Conservation (phyloP, 148 eudicot species). For the Spergularia marina region DNA sequence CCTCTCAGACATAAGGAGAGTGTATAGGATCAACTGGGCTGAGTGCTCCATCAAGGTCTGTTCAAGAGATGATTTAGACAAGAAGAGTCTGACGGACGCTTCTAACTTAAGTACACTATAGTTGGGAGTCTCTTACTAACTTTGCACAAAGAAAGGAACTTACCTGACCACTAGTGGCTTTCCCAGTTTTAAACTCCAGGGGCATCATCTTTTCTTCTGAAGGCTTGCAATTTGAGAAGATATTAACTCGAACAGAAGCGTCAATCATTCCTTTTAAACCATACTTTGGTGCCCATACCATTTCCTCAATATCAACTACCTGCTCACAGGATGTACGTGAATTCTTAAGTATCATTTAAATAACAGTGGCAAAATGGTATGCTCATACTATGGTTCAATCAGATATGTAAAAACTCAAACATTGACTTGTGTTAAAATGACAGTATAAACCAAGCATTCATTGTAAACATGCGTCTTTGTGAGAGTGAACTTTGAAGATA, state of each 20-base stretch:
- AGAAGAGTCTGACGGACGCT: constrained; percentile 1
- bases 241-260: constrained; percentile 71
- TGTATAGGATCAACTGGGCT: constrained; percentile 93
- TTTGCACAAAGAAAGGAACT: constrained; percentile 17
- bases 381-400: neutral
- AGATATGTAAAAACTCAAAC: neutral
- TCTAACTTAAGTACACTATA: neutral
- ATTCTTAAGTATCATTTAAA: constrained; percentile 13
- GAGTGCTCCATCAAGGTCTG: constrained; percentile 88
- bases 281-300: constrained; percentile 99
- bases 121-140: neutral
- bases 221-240: constrained; percentile 33
- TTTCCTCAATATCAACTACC: constrained; percentile 97
- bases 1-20: constrained; percentile 98
- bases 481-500: neutral
- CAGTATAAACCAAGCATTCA: neutral
- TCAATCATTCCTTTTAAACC: constrained; percentile 98
- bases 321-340: constrained; percentile 27
- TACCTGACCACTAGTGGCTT: constrained; percentile 90
- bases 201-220: constrained; percentile 70
- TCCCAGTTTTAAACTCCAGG: constrained; percentile 95
- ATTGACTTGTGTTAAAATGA: neutral
- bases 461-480: neutral
- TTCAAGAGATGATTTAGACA: constrained; percentile 27
- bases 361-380: neutral